These are phyloP conservation scores for Fistulifera pelliculosa DNA, from an alignment of 108 stramenopile genomes.

Conservation along the genomic window DNA sequence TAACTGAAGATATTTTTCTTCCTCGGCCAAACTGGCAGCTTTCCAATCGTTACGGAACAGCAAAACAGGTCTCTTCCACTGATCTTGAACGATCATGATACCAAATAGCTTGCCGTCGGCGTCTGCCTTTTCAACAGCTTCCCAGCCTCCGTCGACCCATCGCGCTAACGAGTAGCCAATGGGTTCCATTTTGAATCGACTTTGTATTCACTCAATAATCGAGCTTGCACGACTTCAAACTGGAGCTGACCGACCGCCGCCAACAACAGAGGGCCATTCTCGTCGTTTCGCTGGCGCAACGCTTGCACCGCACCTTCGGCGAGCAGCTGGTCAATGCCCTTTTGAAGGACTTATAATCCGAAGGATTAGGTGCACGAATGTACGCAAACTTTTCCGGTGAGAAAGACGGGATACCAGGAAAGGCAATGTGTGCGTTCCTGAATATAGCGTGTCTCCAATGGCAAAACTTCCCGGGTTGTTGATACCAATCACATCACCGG, in stretches of 20 bases:
- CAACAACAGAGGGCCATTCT: conserved; percentile 84
- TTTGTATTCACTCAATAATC: conserved; percentile 85
- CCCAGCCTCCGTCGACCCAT: conserved; percentile 92
- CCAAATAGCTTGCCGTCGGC: conserved; percentile 86
- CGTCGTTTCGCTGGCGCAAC: conserved; percentile 85
- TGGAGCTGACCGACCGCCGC: conserved; percentile 95
- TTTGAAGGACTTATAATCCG: conserved; percentile 89
- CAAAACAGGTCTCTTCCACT: conserved; percentile 85
- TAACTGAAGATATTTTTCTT: conserved; percentile 61
- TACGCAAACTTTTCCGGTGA: conserved; percentile 90
- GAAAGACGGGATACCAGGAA: conserved; percentile 92
- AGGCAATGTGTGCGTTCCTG: conserved; percentile 71
- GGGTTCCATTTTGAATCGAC: conserved; percentile 85
- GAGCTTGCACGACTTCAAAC: conserved; percentile 90
- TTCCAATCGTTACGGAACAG: conserved; percentile 96
- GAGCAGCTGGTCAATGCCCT: conserved; percentile 86
- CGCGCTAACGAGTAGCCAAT: conserved; percentile 83
- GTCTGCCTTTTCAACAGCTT: conserved; percentile 88
- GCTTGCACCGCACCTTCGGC: conserved; percentile 94
- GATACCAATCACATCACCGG: conserved; percentile 94
- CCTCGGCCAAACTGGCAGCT: conserved; percentile 69
- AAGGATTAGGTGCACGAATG: conserved; percentile 85
- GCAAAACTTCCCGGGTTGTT: conserved; percentile 92
- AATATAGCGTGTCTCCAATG: conserved; percentile 81
- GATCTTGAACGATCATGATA: conserved; percentile 85